Evolutionary conservation across 2,329 filamentous ascomycete species (phyloP).

Genomic region (Chaetomiaceae sp.): DNA sequence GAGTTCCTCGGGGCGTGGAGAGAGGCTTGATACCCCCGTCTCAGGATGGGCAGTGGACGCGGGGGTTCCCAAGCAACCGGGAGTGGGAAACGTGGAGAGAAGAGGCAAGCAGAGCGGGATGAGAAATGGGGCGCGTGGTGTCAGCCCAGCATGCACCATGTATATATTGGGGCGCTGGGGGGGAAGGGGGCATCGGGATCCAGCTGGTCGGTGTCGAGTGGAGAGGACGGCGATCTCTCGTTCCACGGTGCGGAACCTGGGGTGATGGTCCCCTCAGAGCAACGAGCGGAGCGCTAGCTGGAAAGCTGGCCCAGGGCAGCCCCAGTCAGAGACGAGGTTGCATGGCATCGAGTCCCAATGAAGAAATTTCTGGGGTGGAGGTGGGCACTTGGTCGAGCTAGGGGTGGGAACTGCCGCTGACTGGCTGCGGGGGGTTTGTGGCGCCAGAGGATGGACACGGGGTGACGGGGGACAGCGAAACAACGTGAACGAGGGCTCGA

Average conservation of each 20-base stretch:
- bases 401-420: constrained; percentile 2
- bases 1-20: background rate
- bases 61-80: constrained; percentile 21
- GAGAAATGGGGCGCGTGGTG: constrained; percentile 13
- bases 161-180: constrained; percentile 26
- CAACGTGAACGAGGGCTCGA: background rate
- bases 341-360: constrained; percentile 7
- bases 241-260: constrained; percentile 13
- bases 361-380: constrained; percentile 10
- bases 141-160: constrained; percentile 4
- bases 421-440: constrained; percentile 6
- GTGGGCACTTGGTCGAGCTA: constrained; percentile 4
- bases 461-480: background rate
- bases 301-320: background rate
- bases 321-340: constrained; percentile 13
- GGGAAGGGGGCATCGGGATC: constrained; percentile 13
- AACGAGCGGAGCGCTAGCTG: constrained; percentile 3
- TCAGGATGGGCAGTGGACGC: constrained; percentile 4
- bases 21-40: constrained; percentile 2
- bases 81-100: constrained; percentile 10
- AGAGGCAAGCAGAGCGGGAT: constrained; percentile 13
- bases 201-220: constrained; percentile 26
- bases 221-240: constrained; percentile 25
- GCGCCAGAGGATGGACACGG: constrained; percentile 6
- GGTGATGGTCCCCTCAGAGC: background rate